Evolutionary conservation across 768 basidiomycete species (phyloP), one percentile per base, ranked within the genome.

Genomic region (Kwoniella botswanensis): DNA sequence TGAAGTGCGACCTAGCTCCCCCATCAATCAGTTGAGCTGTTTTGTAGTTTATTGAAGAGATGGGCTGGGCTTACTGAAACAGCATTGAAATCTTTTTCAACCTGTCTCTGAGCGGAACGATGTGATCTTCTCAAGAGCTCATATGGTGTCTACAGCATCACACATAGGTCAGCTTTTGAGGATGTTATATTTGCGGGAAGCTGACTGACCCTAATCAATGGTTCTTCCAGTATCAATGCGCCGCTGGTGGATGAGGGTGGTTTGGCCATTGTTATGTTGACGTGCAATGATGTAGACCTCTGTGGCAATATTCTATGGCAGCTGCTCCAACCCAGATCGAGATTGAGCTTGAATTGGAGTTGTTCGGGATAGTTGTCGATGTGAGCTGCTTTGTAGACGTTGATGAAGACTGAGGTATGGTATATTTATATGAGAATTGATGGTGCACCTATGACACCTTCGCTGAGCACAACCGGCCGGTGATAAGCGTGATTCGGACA

Each of bases 41-140:
- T 6, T 35, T 35, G 35, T n/a, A n/a, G n/a, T n/a, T n/a, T n/a
- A n/a, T n/a, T n/a, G n/a, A n/a, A n/a, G n/a, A n/a, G n/a, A n/a
- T n/a, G n/a, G n/a, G n/a, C n/a, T n/a, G n/a, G n/a, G n/a, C 76
- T 41, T 55, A 83, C 82, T 44, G 80, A 79, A 6, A 83, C 74
- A 41, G 71, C 74, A n/a, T 67, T 78, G 58, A 83, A 83, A 63
- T 83, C 82, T 74, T 79, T 83, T 67, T 83, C 82, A 22, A 83
- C 82, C 66, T 81, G 81, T 57, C 82, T 67, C 55, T 83, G 82
- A 15, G 82, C 82, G 15, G 81, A 76, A 18, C 81, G 73, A 68
- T 83, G 82, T 26, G 77, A 79, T 63, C 81, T 44, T 53, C 82
- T 42, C 12, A 82, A 70, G 1, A 83, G 74, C 71, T 83, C 82